Evolutionary conservation across 257 asterid species (phyloP).

Genomic region (Paraleonurus japonicus): DNA sequence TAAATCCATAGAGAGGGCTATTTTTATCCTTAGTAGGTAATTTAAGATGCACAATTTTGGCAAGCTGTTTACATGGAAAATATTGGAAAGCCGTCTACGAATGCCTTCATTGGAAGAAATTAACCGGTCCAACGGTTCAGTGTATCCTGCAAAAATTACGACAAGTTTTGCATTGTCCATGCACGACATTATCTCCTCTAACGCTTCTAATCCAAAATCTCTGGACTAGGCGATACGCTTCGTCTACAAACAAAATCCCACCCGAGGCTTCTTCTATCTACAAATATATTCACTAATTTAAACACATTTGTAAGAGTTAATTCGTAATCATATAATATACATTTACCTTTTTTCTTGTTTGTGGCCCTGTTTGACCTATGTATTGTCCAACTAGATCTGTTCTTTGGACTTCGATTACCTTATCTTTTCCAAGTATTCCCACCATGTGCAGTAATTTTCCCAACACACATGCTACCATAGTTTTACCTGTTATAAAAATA

Average conservation of each 20-base stretch:
- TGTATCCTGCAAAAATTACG: constrained; percentile 85
- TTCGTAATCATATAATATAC: too few relatives aligned
- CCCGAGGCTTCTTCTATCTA: constrained; percentile 86
- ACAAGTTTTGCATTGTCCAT: constrained; percentile 82
- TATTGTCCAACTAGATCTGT: constrained; percentile 89
- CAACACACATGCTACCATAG: constrained; percentile 82
- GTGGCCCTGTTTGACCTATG: constrained; percentile 83
- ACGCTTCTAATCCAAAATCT: constrained; percentile 76
- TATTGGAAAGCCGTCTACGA: constrained; percentile 77
- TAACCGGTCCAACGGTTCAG: constrained; percentile 82
- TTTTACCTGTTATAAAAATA: constrained; percentile 53
- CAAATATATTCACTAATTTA: too few relatives aligned
- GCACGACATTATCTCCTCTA: constrained; percentile 85
- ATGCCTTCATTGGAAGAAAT: constrained; percentile 76
- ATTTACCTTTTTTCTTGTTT: constrained; percentile 81
- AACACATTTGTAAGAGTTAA: too few relatives aligned
- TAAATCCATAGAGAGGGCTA: constrained; percentile 62
- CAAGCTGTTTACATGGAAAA: constrained; percentile 66
- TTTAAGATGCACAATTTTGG: constrained; percentile 62
- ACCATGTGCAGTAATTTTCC: constrained; percentile 85
- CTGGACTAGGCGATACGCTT: constrained; percentile 77
- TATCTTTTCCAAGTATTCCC: constrained; percentile 77
- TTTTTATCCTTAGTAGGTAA: constrained; percentile 49
- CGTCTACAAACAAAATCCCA: constrained; percentile 84
- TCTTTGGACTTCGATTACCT: constrained; percentile 90